Percentiles rank a stretch among this genome's conserved stretches.
phyloP scores from a whole-genome alignment of 768 basidiomycete species.

The Tricholoma hemisulphureum region DNA sequence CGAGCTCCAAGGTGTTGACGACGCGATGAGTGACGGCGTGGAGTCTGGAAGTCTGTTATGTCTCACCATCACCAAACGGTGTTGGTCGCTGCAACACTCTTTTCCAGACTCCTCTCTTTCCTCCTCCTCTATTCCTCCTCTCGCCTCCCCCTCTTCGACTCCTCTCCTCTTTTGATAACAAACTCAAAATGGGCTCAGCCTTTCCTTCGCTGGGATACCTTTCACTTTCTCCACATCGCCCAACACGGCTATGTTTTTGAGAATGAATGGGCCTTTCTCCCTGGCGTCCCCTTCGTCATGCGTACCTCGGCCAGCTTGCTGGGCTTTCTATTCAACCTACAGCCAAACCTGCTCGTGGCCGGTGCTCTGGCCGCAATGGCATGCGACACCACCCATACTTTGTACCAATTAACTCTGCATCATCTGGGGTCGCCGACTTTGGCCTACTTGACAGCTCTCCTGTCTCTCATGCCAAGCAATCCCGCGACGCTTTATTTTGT shows the following conservation, averaged over 20 bases:
- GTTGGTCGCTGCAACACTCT: conserved; percentile 16
- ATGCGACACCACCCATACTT: conserved; percentile 38
- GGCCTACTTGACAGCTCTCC: conserved; percentile 57
- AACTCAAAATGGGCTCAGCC: conserved; percentile 13
- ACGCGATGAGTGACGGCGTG: neutral
- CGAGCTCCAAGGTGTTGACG: no score
- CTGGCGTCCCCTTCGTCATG: conserved; percentile 61
- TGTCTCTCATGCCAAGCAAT: conserved; percentile 81
- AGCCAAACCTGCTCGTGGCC: conserved; percentile 33
- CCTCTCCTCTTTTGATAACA: conserved; percentile 31
- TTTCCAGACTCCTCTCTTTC: conserved; percentile 19
- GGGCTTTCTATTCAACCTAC: conserved; percentile 20
- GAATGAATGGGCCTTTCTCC: conserved; percentile 86
- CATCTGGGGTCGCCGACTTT: conserved; percentile 51
- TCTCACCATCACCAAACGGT: neutral
- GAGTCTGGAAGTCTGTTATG: neutral
- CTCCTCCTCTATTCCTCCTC: conserved; percentile 29
- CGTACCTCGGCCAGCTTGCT: conserved; percentile 19
- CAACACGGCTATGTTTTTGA: conserved; percentile 59
- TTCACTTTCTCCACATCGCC: conserved; percentile 79
- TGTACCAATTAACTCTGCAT: conserved; percentile 41
- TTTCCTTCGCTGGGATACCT: conserved; percentile 81
- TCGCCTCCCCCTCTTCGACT: conserved; percentile 36
- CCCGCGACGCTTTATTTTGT: conserved; percentile 71
- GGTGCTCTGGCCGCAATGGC: conserved; percentile 38